Base-by-base conservation (phyloP, 2,329 filamentous ascomycete genomes). In the Phialocephala subalpina region DNA sequence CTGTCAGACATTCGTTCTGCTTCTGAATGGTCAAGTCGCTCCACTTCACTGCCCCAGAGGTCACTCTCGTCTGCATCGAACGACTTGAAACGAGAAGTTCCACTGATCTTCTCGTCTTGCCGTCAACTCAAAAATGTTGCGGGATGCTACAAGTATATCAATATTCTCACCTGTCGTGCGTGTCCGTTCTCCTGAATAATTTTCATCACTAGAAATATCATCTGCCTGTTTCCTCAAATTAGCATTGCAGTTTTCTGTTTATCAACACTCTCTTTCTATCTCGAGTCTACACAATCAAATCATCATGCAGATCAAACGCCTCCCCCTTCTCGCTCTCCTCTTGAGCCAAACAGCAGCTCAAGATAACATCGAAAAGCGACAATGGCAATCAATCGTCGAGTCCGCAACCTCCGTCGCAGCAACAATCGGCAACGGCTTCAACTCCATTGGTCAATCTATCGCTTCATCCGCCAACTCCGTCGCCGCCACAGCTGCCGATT, bases 321-420 rank as follows among this genome's bases (percentile, higher is more conserved):
- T 61, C 22, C 14, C 29, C 9, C 29, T 55, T 14, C n/a, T 55
- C n/a, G 14, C 38, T n/a, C 27, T 52, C 29, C 59, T 61, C 35
- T 2, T 22, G 2, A 33, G 14, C 16, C 33, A 2, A 25, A 16
- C 59, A n/a, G 3, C 29, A 27, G 45, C 59, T 11, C 59, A 55
- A 25, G 25, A 29, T 47, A 9, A 14, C 3, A 8, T 11, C 49
- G 49, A 53, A 18, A 53, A 53, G 27, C 22, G 49, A 27, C 49
- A 53, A 53, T 62, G 52, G 60, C 49, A 49, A 47, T 62, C 60
- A 25, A 20, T 57, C 40, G 60, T 57, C 25, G 40, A 49, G 27
- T 45, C 36, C 36, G 60, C 60, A 42, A 55, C 53, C 7, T 62
- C 60, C 16, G 35, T 62, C 52, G 52, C 60, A 14, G 38, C 38